Evolutionary conservation across 1,284 basidiomycete genomes (phyloP), one percentile per base, ranked within the genome.

Genomic region (Puccinia novopanici): DNA sequence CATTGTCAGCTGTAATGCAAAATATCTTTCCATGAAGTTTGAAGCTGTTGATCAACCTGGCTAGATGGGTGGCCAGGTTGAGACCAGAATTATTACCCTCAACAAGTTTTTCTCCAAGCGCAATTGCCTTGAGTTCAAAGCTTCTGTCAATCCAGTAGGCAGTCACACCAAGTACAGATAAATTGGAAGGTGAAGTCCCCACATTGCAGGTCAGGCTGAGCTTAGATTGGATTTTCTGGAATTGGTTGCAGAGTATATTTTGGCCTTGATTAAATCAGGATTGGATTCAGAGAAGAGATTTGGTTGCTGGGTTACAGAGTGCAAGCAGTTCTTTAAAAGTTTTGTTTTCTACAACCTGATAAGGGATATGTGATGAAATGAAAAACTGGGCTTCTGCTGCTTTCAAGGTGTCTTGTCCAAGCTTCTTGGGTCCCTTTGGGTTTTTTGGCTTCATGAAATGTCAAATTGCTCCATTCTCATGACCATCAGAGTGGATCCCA

Each of bases 231-330:
- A 57, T 57, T 27, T 57, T 57, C 27, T 57, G 22, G 27, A 57
- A 57, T 19, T 57, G 55, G 19, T 57, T 57, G 55, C 55, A 57
- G 9, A 57, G 55, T 19, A 27, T 19, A 19, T 57, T 8, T 57
- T 57, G 55, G 8, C 55, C 55, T 57, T 57, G 55, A 57, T n/a
- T 57, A 19, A 57, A 57, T 9, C 55, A 57, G 27, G 55, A 57
- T 19, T 19, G 55, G 55, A 57, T 57, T 9, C 8, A 57, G 27
- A 5, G 9, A 57, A 19, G 27, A 9, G 8, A 19, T 19, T n/a
- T n/a, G n/a, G n/a, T n/a, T n/a, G n/a, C n/a, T n/a, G n/a, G n/a
- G n/a, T n/a, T n/a, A n/a, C n/a, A 57, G 27, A 57, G 55, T 57
- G 8, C 9, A 19, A 57, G 55, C 6, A 57, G 55, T 8, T 57